Conservation (phyloP, 2,329 filamentous ascomycete genomes). For the Microdochium paspali region DNA sequence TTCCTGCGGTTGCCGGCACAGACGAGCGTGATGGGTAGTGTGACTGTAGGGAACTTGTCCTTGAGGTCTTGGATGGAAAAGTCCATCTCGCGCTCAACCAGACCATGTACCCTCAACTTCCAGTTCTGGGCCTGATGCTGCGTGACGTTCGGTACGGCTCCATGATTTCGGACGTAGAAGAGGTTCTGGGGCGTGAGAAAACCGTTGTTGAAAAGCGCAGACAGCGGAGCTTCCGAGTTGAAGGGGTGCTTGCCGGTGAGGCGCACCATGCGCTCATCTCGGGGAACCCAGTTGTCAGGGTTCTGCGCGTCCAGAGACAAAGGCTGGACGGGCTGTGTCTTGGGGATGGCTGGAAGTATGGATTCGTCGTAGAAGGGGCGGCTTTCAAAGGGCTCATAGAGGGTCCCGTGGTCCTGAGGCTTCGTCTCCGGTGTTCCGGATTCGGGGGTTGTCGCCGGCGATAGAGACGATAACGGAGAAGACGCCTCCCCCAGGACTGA, state of each 20-base stretch:
- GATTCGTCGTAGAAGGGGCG: not conserved
- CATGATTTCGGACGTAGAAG: conserved; percentile 90
- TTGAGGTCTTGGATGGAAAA: conserved; percentile 66
- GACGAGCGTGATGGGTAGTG: conserved; percentile 79
- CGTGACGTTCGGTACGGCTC: conserved; percentile 65
- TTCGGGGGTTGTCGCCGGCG: not conserved
- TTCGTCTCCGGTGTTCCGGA: not conserved
- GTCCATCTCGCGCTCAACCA: conserved; percentile 68
- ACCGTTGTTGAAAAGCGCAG: conserved; percentile 65
- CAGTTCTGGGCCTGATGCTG: conserved; percentile 68
- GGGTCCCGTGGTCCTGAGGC: not conserved
- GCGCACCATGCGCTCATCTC: conserved; percentile 74
- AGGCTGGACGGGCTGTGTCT: not conserved
- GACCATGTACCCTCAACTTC: conserved; percentile 75
- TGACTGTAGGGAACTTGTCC: conserved; percentile 68
- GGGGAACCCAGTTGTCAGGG: conserved; percentile 70
- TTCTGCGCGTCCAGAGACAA: conserved; percentile 57
- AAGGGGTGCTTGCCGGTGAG: conserved; percentile 86
- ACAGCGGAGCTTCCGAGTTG: conserved; percentile 80
- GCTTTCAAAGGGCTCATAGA: not conserved
- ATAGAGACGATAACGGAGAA: not conserved
- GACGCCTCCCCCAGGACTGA: not conserved
- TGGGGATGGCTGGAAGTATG: not conserved
- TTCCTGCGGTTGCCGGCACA: conserved; percentile 89
- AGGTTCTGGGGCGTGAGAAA: conserved; percentile 82